A percentile compares a stretch with the other conserved stretches of the same genome.
Evolutionary conservation across 345 rosid genomes (phyloP).

Genomic region (Syzygium aromaticum): DNA sequence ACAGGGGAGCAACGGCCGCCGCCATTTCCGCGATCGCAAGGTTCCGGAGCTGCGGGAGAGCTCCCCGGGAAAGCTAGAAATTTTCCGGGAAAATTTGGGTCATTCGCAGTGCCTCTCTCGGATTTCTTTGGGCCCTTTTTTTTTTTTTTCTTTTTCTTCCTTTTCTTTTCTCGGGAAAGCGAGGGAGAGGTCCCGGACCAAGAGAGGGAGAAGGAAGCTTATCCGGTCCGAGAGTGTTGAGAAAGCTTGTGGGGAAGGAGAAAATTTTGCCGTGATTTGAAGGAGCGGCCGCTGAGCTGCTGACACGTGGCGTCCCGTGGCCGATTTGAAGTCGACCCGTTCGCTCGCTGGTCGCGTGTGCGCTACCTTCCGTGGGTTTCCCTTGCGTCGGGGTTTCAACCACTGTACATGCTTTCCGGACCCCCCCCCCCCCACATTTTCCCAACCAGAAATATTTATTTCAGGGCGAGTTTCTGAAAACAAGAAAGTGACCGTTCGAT

Average conservation of each 20-base stretch:
- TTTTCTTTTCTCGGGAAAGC: neutral
- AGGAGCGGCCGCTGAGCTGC: neutral
- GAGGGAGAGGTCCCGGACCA: neutral
- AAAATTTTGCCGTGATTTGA: constrained; percentile 5
- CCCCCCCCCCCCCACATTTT: too few relatives aligned
- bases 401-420: too few relatives aligned
- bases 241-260: neutral
- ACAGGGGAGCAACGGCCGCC: constrained; percentile 67
- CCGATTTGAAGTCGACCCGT: neutral
- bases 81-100: neutral
- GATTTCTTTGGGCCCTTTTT: neutral
- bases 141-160: neutral
- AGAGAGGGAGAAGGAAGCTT: constrained; percentile 20
- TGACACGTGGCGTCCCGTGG: constrained; percentile 19
- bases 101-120: neutral
- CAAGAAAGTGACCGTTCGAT: too few relatives aligned
- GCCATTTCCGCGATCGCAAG: constrained; percentile 3
- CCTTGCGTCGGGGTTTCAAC: neutral
- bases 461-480: too few relatives aligned
- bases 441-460: too few relatives aligned
- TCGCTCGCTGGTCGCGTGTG: neutral
- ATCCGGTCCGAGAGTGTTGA: constrained; percentile 9
- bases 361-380: neutral
- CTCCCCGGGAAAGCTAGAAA: neutral
- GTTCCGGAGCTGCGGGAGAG: neutral